Evolutionary conservation across 2,329 filamentous ascomycete species (phyloP).

Genomic region (Reticulascus tulasneorum): DNA sequence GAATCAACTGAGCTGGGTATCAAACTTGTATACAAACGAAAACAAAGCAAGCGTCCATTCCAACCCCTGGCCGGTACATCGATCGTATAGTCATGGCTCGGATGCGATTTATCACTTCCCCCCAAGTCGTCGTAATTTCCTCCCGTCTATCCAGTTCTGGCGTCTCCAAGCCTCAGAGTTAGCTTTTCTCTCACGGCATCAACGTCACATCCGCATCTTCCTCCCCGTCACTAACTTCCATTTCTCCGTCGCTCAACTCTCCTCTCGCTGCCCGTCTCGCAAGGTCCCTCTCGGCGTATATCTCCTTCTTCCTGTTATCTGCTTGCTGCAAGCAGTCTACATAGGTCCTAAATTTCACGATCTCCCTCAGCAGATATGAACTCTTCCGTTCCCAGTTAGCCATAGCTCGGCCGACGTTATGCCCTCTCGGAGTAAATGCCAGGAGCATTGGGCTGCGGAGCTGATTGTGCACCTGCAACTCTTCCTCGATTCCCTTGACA

Average conservation of each 20-base stretch:
- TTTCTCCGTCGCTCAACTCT: conserved; percentile 37
- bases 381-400: conserved; percentile 97
- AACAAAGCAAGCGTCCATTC: too few species aligned
- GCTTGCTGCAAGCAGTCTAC: conserved; percentile 79
- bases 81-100: too few species aligned
- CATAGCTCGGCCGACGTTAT: conserved; percentile 81
- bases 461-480: conserved; percentile 83
- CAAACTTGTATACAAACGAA: neutral
- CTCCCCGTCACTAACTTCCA: conserved; percentile 27
- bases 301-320: conserved; percentile 63
- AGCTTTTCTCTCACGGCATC: conserved; percentile 19
- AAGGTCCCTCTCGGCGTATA: conserved; percentile 59
- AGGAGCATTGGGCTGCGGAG: conserved; percentile 82
- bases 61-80: too few species aligned
- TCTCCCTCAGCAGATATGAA: conserved; percentile 84
- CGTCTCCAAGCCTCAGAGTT: too few species aligned
- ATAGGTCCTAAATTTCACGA: conserved; percentile 95
- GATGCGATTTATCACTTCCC: too few species aligned
- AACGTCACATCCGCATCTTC: conserved; percentile 32
- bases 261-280: conserved; percentile 46
- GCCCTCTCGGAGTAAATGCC: conserved; percentile 80
- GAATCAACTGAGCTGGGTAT: neutral
- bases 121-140: too few species aligned
- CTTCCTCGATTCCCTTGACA: conserved; percentile 79
- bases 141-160: too few species aligned